Percentiles rank a stretch among this genome's conserved stretches.
Conservation (phyloP, 331 rosid species). For the Quercus phellos region DNA sequence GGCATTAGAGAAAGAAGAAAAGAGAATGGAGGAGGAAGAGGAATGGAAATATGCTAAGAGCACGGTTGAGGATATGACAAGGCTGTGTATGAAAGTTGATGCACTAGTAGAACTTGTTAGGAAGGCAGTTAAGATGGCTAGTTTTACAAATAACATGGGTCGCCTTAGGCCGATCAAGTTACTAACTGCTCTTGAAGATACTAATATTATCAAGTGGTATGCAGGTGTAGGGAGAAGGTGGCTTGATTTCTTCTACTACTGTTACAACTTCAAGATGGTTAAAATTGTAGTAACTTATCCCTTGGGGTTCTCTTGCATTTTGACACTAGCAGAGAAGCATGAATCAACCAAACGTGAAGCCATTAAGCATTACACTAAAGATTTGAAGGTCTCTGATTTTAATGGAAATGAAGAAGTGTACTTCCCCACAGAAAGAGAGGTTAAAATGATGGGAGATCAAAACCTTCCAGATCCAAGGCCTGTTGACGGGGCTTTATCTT, state of each 20-base stretch:
- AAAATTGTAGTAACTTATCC: slow-evolving; percentile 69
- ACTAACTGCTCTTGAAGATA: slow-evolving; percentile 66
- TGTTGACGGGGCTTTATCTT: slow-evolving; percentile 56
- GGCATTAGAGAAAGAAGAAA: slow-evolving; percentile 53
- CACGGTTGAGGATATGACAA: slow-evolving; percentile 63
- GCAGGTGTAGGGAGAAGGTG: slow-evolving; percentile 75
- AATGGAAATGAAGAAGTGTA: slow-evolving; percentile 54
- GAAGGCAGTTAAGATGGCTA: slow-evolving; percentile 59
- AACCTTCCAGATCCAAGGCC: slow-evolving; percentile 72
- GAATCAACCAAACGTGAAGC: slow-evolving; percentile 68
- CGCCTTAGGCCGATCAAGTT: slow-evolving; percentile 67
- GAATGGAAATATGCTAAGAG: slow-evolving; percentile 53
- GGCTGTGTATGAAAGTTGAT: slow-evolving; percentile 66
- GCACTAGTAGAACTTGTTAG: slow-evolving; percentile 60
- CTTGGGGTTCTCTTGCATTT: slow-evolving; percentile 77
- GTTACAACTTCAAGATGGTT: slow-evolving; percentile 69
- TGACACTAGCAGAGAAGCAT: slow-evolving; percentile 79
- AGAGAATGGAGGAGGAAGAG: slow-evolving; percentile 48
- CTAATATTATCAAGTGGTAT: slow-evolving; percentile 73
- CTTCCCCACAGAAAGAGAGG: slow-evolving; percentile 76
- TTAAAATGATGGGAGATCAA: slow-evolving; percentile 76
- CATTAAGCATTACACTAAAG: slow-evolving; percentile 69
- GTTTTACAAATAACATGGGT: slow-evolving; percentile 77
- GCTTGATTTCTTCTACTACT: slow-evolving; percentile 75
- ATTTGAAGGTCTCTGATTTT: slow-evolving; percentile 63